Percentiles rank a stretch among this genome's conserved stretches.
Conservation (phyloP, 2,329 filamentous ascomycete genomes). For the Fusarium sp. region DNA sequence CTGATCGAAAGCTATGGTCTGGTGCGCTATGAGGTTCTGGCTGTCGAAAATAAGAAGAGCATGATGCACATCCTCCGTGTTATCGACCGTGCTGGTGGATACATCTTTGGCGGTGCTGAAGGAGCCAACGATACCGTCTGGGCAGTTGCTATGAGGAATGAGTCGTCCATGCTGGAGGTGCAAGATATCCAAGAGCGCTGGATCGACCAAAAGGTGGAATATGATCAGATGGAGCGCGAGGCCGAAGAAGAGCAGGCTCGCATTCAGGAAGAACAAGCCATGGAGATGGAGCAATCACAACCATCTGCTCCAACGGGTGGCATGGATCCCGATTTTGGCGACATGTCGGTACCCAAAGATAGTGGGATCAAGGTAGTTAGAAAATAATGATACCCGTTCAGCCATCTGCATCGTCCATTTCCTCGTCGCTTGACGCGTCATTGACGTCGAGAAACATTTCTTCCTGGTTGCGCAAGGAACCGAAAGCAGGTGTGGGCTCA, state of each 20-base stretch:
- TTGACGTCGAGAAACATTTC: slow-evolving; percentile 58
- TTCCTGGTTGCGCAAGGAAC: slow-evolving; percentile 45
- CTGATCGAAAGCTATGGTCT: slow-evolving; percentile 91
- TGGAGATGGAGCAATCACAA: slow-evolving; percentile 51
- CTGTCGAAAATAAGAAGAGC: slow-evolving; percentile 95
- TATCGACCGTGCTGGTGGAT: slow-evolving; percentile 92
- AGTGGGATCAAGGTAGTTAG: slow-evolving; percentile 79
- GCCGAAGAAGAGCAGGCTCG: slow-evolving; percentile 81
- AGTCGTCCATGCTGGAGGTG: slow-evolving; percentile 80
- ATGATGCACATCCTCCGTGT: slow-evolving; percentile 93
- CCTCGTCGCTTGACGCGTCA: slow-evolving; percentile 59
- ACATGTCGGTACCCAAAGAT: slow-evolving; percentile 65
- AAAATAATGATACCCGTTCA: slow-evolving; percentile 67
- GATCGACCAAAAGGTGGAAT: slow-evolving; percentile 90
- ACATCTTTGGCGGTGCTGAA: slow-evolving; percentile 90
- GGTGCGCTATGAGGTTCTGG: slow-evolving; percentile 91
- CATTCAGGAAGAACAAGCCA: slow-evolving; percentile 53
- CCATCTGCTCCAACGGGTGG: slow-evolving; percentile 40
- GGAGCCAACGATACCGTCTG: slow-evolving; percentile 97
- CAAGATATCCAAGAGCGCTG: slow-evolving; percentile 95
- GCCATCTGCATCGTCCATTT: slow-evolving; percentile 58
- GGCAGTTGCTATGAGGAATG: slow-evolving; percentile 91
- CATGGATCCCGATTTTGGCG: slow-evolving; percentile 63
- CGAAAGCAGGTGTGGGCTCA: slow-evolving; percentile 35
- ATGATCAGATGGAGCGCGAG: slow-evolving; percentile 82